These are phyloP conservation scores for Coniella lustricola DNA, from an alignment of 2,329 filamentous ascomycete genomes.

Conservation along the genomic window DNA sequence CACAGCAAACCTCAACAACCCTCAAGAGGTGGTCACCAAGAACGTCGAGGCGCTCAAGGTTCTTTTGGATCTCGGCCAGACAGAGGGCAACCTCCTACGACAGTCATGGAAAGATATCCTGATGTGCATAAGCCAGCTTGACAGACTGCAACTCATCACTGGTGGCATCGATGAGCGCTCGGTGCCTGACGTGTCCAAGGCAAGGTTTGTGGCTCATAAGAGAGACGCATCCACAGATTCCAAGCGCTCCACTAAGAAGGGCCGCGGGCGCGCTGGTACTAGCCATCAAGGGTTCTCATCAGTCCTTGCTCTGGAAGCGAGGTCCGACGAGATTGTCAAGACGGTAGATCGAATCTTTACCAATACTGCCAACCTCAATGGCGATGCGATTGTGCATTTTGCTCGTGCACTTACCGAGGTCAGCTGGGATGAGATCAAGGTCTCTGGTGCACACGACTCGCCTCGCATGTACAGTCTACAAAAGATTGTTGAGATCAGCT, in stretches of 20 bases:
- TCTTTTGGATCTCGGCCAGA: slow-evolving; percentile 83
- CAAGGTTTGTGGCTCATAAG: slow-evolving; percentile 59
- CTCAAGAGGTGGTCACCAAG: slow-evolving; percentile 91
- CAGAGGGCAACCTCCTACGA: slow-evolving; percentile 82
- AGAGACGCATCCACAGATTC: slow-evolving; percentile 48
- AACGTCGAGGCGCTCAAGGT: slow-evolving; percentile 92
- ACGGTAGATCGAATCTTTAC: slow-evolving; percentile 95
- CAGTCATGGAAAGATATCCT: slow-evolving; percentile 94
- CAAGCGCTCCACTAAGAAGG: slow-evolving; percentile 53
- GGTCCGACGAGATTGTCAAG: slow-evolving; percentile 87
- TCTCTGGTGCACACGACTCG: slow-evolving; percentile 90
- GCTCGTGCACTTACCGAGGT: slow-evolving; percentile 88
- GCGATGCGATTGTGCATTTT: slow-evolving; percentile 93
- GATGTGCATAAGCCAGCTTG: slow-evolving; percentile 91
- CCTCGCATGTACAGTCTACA: slow-evolving; percentile 95
- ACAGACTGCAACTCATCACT: slow-evolving; percentile 89
- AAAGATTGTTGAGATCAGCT: slow-evolving; percentile 97
- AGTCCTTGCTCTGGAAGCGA: slow-evolving; percentile 85
- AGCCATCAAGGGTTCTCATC: slow-evolving; percentile 59
- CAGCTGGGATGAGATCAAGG: slow-evolving; percentile 98
- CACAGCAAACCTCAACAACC: slow-evolving; percentile 91
- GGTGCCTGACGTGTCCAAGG: slow-evolving; percentile 85
- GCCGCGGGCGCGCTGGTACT: slow-evolving; percentile 46
- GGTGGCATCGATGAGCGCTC: slow-evolving; percentile 89
- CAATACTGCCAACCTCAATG: slow-evolving; percentile 86